Percentiles rank a stretch among this genome's conserved stretches.
phyloP scores from a whole-genome alignment of 345 rosid genomes.

The Brassica carinata region DNA sequence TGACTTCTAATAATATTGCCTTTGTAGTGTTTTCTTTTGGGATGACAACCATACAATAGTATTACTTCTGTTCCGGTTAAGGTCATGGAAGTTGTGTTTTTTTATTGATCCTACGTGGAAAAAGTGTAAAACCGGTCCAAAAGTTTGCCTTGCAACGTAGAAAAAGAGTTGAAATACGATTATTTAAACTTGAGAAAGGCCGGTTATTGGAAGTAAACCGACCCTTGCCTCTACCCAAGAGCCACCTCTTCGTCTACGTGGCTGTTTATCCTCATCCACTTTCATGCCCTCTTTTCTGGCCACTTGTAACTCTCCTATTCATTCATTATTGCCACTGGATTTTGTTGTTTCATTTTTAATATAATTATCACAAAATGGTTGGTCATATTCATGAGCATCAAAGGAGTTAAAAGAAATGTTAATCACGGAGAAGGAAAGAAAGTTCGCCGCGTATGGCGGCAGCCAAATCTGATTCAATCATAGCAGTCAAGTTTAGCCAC shows the following conservation, averaged over 20 bases:
- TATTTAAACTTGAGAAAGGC: conserved; percentile 30
- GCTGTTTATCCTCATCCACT: conserved; percentile 29
- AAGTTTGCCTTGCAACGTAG: neutral
- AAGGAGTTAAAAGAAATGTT: neutral
- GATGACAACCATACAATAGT: conserved; percentile 4
- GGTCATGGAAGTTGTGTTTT: conserved; percentile 16
- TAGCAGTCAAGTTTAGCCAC: conserved; percentile 2
- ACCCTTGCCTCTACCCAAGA: conserved; percentile 41
- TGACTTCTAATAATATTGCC: neutral
- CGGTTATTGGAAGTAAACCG: conserved; percentile 41
- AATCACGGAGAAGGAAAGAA: neutral
- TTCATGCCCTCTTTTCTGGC: conserved; percentile 26
- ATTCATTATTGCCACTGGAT: conserved; percentile 28
- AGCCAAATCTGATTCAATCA: neutral
- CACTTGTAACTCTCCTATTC: conserved; percentile 17
- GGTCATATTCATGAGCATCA: neutral
- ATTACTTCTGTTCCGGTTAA: conserved; percentile 23
- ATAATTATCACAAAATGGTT: neutral
- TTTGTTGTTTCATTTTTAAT: neutral
- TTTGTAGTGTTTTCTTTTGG: neutral
- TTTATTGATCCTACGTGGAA: conserved; percentile 33
- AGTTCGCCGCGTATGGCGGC: neutral
- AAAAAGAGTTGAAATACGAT: conserved; percentile 9
- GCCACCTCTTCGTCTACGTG: conserved; percentile 39
- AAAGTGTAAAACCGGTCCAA: conserved; percentile 23